Conservation (phyloP, 2,329 filamentous ascomycete species). For the Trichoderma brevicompactum region DNA sequence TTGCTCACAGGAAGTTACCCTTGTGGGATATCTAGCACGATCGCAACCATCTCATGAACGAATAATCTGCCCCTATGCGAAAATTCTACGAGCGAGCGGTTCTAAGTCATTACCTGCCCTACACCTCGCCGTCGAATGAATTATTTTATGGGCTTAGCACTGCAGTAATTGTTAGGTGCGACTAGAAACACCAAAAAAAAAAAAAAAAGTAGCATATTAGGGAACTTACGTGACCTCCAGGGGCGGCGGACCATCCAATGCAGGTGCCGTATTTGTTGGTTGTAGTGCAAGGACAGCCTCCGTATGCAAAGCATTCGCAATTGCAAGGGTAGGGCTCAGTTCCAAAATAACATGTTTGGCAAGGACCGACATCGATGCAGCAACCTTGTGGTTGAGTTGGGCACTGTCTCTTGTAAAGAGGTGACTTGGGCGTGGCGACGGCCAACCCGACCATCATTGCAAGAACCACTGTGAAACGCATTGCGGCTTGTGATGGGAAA, state of each 20-base stretch:
- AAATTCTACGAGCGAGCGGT: no score
- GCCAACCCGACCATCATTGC: constrained; percentile 15
- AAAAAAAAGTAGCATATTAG: not conserved
- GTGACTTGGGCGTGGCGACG: constrained; percentile 15
- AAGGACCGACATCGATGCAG: constrained; percentile 8
- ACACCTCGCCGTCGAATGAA: not conserved
- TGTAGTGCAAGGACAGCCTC: constrained; percentile 19
- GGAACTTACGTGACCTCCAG: constrained; percentile 1
- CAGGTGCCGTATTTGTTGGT: not conserved
- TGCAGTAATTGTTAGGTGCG: not conserved
- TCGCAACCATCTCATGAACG: no score
- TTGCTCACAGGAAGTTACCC: no score
- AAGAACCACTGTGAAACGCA: constrained; percentile 20
- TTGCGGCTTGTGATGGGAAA: not conserved
- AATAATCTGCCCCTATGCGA: no score
- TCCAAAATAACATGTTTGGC: constrained; percentile 19
- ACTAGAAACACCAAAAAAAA: not conserved
- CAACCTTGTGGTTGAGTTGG: constrained; percentile 6
- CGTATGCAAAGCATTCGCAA: constrained; percentile 4
- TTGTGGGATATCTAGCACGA: no score
- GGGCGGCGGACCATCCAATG: not conserved
- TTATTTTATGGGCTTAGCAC: not conserved
- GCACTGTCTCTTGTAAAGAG: constrained; percentile 22
- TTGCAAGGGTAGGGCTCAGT: constrained; percentile 12
- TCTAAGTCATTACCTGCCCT: no score